Conservation (phyloP, 352 stramenopile species). For the Phytophthora megakarya region DNA sequence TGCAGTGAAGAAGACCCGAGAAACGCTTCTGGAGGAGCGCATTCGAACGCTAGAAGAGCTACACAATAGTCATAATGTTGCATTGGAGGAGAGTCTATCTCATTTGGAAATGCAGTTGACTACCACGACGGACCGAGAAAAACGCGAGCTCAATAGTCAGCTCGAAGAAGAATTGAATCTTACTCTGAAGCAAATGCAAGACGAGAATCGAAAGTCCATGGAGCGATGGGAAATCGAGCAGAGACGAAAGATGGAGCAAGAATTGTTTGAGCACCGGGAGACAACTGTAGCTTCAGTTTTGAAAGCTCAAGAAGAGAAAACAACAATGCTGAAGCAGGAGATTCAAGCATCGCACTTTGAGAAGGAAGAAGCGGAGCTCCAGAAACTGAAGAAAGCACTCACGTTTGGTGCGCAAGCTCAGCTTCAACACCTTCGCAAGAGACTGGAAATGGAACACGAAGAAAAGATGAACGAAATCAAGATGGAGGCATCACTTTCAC, state of each 20-base stretch:
- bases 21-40: slow-evolving; percentile 38
- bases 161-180: slow-evolving; percentile 43
- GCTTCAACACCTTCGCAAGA: slow-evolving; percentile 55
- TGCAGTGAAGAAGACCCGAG: slow-evolving; percentile 34
- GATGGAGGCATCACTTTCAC: slow-evolving; percentile 26
- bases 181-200: slow-evolving; percentile 37
- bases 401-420: slow-evolving; percentile 66
- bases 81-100: slow-evolving; percentile 43
- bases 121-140: slow-evolving; percentile 43
- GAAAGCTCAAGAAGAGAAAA: slow-evolving; percentile 52
- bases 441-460: slow-evolving; percentile 49
- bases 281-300: slow-evolving; percentile 38
- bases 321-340: slow-evolving; percentile 45
- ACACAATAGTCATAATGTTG: slow-evolving; percentile 40
- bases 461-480: slow-evolving; percentile 36
- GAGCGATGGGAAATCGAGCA: slow-evolving; percentile 52
- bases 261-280: slow-evolving; percentile 49
- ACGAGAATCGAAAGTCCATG: slow-evolving; percentile 33
- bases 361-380: slow-evolving; percentile 52
- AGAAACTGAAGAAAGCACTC: slow-evolving; percentile 65
- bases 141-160: slow-evolving; percentile 37
- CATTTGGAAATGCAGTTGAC: slow-evolving; percentile 45
- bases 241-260: slow-evolving; percentile 49
- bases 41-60: slow-evolving; percentile 42
- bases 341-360: slow-evolving; percentile 40